Percentiles rank a stretch among this genome's conserved stretches.
Conservation (phyloP, 768 basidiomycete species). For the Tulasnella sp. region DNA sequence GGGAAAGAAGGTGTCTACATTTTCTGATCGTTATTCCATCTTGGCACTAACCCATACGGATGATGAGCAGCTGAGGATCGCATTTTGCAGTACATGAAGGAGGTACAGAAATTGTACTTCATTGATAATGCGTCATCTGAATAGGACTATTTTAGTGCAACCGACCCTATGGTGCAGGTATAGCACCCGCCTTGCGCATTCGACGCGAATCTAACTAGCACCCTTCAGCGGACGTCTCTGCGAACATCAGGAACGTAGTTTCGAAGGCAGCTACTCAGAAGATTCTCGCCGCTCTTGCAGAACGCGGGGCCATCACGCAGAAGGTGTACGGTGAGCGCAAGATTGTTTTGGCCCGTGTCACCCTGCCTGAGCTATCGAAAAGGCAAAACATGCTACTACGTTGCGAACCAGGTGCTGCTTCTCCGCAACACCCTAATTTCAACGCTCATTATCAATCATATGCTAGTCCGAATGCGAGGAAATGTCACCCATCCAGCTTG, state of each 20-base stretch:
- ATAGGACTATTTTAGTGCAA: slow-evolving; percentile 62
- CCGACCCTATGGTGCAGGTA: slow-evolving; percentile 77
- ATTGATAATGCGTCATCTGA: slow-evolving; percentile 21
- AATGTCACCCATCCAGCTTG: slow-evolving; percentile 59
- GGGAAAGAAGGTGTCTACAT: slow-evolving; percentile 60
- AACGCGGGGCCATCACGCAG: slow-evolving; percentile 74
- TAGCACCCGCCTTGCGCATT: slow-evolving; percentile 15
- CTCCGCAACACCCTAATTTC: neutral
- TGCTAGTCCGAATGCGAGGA: slow-evolving; percentile 62
- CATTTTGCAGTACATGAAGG: slow-evolving; percentile 74
- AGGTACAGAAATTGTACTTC: slow-evolving; percentile 42
- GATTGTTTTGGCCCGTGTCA: neutral
- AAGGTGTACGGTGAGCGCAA: slow-evolving; percentile 69
- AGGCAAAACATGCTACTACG: slow-evolving; percentile 87
- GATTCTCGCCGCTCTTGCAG: slow-evolving; percentile 75
- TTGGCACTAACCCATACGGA: slow-evolving; percentile 2
- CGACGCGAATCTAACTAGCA: neutral
- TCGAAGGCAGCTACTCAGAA: slow-evolving; percentile 83
- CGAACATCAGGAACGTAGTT: slow-evolving; percentile 85
- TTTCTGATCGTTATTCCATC: neutral
- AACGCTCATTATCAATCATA: neutral
- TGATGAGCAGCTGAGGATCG: slow-evolving; percentile 62
- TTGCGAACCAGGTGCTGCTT: slow-evolving; percentile 55
- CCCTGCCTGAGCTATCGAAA: neutral
- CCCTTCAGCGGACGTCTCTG: slow-evolving; percentile 68